These are phyloP conservation scores for Westerdykella ornata DNA, from an alignment of 2,329 filamentous ascomycete species.

Conservation along the genomic window DNA sequence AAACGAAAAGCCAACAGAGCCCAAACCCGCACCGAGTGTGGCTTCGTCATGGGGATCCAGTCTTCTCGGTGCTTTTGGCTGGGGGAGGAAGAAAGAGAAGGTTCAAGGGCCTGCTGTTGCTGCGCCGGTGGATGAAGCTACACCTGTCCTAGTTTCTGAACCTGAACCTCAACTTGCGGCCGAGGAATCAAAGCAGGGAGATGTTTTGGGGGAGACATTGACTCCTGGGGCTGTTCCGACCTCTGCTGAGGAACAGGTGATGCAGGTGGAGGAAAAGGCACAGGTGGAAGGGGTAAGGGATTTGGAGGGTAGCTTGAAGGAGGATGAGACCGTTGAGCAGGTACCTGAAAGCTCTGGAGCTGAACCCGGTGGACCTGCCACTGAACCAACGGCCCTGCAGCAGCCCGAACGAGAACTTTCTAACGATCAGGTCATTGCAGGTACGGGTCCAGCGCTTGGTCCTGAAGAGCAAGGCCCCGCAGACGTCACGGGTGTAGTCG, in stretches of 20 bases:
- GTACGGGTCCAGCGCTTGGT: too few species aligned
- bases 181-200: neutral
- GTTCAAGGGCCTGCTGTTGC: too few species aligned
- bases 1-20: constrained; percentile 4
- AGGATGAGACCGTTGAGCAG: too few species aligned
- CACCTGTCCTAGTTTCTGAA: neutral
- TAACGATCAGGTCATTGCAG: too few species aligned
- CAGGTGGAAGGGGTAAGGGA: neutral
- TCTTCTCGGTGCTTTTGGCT: constrained; percentile 28
- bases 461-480: too few species aligned
- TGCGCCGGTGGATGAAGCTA: too few species aligned
- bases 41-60: constrained; percentile 20
- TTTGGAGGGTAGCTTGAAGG: too few species aligned
- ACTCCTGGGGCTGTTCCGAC: neutral
- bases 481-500: too few species aligned
- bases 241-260: constrained; percentile 3
- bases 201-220: neutral
- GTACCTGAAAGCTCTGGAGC: too few species aligned
- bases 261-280: constrained; percentile 1
- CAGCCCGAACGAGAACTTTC: too few species aligned
- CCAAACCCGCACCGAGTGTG: constrained; percentile 1
- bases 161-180: neutral
- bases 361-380: too few species aligned
- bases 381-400: too few species aligned
- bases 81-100: constrained; percentile 25